Conservation (phyloP, 2,329 filamentous ascomycete species). For the Proliferodiscus dingleyae region DNA sequence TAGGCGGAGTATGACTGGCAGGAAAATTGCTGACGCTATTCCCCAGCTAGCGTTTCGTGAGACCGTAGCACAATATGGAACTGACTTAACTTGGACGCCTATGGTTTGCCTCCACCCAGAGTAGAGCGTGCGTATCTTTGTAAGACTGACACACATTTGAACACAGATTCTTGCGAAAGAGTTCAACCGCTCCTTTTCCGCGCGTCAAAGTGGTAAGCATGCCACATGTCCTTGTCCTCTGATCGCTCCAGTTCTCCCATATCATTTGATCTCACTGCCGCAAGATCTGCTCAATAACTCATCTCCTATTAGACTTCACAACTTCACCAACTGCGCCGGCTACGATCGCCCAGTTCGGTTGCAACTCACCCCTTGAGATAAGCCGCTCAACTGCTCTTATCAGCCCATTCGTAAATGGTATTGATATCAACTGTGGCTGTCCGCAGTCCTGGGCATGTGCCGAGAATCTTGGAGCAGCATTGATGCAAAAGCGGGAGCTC, state of each 20-base stretch:
- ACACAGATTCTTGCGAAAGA: constrained; percentile 57
- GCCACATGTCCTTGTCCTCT: constrained; percentile 10
- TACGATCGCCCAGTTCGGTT: constrained; percentile 64
- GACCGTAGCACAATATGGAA: constrained; percentile 58
- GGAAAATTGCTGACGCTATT: constrained; percentile 12
- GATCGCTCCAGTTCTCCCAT: background rate
- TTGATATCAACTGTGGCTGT: constrained; percentile 70
- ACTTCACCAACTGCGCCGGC: constrained; percentile 50
- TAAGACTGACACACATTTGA: background rate
- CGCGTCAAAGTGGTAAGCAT: constrained; percentile 52
- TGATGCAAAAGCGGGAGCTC: constrained; percentile 60
- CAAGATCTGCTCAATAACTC: too few relatives aligned
- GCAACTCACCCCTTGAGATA: constrained; percentile 56
- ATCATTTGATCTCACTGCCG: constrained; percentile 10
- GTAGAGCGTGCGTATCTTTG: background rate
- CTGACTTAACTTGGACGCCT: constrained; percentile 65
- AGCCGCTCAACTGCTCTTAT: constrained; percentile 58
- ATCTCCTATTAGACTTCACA: constrained; percentile 60
- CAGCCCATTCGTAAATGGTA: constrained; percentile 56
- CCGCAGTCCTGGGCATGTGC: constrained; percentile 69
- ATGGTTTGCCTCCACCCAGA: constrained; percentile 46
- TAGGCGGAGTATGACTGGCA: constrained; percentile 14
- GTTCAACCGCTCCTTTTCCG: constrained; percentile 57
- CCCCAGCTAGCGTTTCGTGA: constrained; percentile 62
- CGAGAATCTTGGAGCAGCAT: constrained; percentile 61